These are phyloP conservation scores for Cordyceps javanica DNA, from an alignment of 2,329 filamentous ascomycete species.

Conservation along the genomic window DNA sequence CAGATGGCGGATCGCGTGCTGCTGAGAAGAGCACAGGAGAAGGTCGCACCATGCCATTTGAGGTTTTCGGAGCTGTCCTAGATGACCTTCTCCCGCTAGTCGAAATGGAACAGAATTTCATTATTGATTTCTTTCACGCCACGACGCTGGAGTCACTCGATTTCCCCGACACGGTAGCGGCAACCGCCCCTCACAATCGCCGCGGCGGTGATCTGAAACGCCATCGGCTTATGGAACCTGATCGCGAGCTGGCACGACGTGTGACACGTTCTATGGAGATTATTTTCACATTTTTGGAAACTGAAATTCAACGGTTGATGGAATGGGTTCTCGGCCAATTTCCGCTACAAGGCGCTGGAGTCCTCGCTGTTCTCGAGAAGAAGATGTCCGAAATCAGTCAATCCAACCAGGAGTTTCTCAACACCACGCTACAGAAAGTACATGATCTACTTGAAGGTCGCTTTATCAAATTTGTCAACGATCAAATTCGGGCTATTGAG, in stretches of 20 bases:
- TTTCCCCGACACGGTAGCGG: conserved; percentile 73
- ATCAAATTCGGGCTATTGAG: conserved; percentile 91
- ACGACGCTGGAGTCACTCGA: conserved; percentile 76
- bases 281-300: conserved; percentile 75
- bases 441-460: conserved; percentile 67
- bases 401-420: conserved; percentile 88
- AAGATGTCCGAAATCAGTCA: conserved; percentile 75
- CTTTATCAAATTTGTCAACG: conserved; percentile 86
- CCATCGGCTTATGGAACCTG: conserved; percentile 77
- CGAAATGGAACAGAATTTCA: conserved; percentile 92
- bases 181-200: conserved; percentile 59
- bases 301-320: conserved; percentile 70
- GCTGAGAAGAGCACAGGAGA: conserved; percentile 55
- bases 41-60: conserved; percentile 65
- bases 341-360: conserved; percentile 85
- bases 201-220: conserved; percentile 65
- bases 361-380: conserved; percentile 73
- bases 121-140: conserved; percentile 94
- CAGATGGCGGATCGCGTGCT: conserved; percentile 49
- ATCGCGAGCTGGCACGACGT: conserved; percentile 76
- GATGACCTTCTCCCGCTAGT: conserved; percentile 79
- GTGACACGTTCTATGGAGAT: conserved; percentile 86
- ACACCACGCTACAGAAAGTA: conserved; percentile 71
- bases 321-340: conserved; percentile 79
- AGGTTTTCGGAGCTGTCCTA: conserved; percentile 73